Evolutionary conservation across 2,329 filamentous ascomycete species (phyloP), one percentile per base, ranked within the genome.

Genomic region (Phaeosphaeria sp.): DNA sequence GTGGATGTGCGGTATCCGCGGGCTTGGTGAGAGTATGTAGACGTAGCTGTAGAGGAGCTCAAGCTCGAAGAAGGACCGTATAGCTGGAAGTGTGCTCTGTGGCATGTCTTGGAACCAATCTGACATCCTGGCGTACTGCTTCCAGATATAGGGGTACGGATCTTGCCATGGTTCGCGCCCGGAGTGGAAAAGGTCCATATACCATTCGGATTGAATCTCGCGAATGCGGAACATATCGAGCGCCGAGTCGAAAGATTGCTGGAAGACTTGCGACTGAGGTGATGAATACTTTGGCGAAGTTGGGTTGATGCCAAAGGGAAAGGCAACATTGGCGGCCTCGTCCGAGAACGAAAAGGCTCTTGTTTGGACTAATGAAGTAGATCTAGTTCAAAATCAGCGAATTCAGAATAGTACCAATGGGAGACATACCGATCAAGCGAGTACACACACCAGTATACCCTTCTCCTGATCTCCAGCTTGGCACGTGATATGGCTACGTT

Each of bases 321-420:
- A 86, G n/a, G 86, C 86, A 27, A 98, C 93, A 64, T 91, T 89
- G 24, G 91, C 86, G 6, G 93, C 90, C 55, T 94, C 92, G 72
- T 98, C 94, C 0, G 92, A 94, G 72, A 98, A 97, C 0, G 94
- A 97, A 75, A 97, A 97, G 0, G 93, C 89, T 33, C 92, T 85
- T 11, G 91, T 91, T 65, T 96, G 88, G 4, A 94, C 91, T 81
- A 97, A 91, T 66, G 93, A 96, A 46, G 96, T 93, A 11, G 91
- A 89, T 71, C 92, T 93, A 22, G 62, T 46, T 52, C 5, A 22
- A 55, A 20, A n/a, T 65, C 25, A 77, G 68, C 51, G 54, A 11
- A n/a, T 18, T 39, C 4, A 42, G 6, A 17, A n/a, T 15, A 6
- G 25, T 24, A 2, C 9, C 2, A 30, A 17, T 27, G 22, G 27